Percentiles rank a stretch among this genome's conserved stretches.
Conservation (phyloP, 441 rosid species). For the Arabidopsis hybrid region DNA sequence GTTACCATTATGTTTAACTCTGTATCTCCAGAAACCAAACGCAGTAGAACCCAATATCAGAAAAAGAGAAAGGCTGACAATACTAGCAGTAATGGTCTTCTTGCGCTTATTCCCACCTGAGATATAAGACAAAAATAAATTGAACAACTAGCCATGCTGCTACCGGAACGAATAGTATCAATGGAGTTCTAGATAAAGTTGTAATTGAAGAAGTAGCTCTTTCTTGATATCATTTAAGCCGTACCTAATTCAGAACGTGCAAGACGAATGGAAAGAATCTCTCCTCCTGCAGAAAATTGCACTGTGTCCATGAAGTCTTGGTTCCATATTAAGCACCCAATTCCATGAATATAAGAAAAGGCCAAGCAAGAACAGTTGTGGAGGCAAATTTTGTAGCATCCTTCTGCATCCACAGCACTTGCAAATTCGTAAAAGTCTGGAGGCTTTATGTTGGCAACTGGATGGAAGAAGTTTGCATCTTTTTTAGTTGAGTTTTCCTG, state of each 20-base stretch:
- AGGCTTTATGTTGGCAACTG: constrained; percentile 58
- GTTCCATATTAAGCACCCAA: constrained; percentile 71
- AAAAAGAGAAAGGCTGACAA: constrained; percentile 20
- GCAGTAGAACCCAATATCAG: constrained; percentile 20
- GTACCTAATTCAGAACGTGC: constrained; percentile 69
- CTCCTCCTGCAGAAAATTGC: constrained; percentile 47
- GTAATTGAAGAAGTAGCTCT: neutral
- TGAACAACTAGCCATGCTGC: neutral
- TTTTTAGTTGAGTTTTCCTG: constrained; percentile 42
- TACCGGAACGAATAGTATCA: neutral
- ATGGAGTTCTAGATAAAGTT: too few species aligned
- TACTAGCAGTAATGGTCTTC: constrained; percentile 8
- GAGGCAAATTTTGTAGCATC: constrained; percentile 44
- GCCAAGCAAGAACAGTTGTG: constrained; percentile 70
- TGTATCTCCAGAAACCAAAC: constrained; percentile 26
- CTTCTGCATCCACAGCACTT: neutral
- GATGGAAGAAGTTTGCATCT: constrained; percentile 42
- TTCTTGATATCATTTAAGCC: neutral
- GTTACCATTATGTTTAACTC: constrained; percentile 21
- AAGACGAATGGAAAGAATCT: constrained; percentile 52
- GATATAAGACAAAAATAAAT: neutral
- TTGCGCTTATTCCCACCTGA: constrained; percentile 8
- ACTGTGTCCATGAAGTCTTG: constrained; percentile 63
- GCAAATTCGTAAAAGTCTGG: constrained; percentile 60
- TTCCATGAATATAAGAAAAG: constrained; percentile 43